Percentiles rank a stretch among this genome's conserved stretches.
Conservation (phyloP, 2,329 filamentous ascomycete species). For the Shiraia sp. region DNA sequence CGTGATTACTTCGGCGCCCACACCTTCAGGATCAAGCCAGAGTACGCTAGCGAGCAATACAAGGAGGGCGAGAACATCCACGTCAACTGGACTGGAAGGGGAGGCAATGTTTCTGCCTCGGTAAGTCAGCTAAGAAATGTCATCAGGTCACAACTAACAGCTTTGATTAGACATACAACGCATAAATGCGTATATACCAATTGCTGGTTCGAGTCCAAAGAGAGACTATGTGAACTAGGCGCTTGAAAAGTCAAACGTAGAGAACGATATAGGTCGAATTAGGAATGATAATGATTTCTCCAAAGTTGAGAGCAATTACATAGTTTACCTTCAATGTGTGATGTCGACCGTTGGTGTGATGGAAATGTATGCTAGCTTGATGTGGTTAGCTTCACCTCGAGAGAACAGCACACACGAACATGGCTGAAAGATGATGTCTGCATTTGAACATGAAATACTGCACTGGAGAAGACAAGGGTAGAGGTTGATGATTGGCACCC, state of each 20-base stretch:
- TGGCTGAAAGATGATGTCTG: neutral
- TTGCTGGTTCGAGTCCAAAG: slow-evolving; percentile 17
- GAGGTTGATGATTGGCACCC: neutral
- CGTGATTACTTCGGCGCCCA: slow-evolving; percentile 93
- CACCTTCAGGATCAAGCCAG: slow-evolving; percentile 59
- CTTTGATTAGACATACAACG: slow-evolving; percentile 75
- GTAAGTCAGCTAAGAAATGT: slow-evolving; percentile 8
- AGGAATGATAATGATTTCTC: slow-evolving; percentile 30
- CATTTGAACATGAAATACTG: too few relatives aligned
- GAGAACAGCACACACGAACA: neutral
- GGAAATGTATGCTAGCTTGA: neutral
- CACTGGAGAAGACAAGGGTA: too few relatives aligned
- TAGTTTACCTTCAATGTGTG: too few relatives aligned
- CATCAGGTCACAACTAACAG: slow-evolving; percentile 2
- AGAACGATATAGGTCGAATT: slow-evolving; percentile 21
- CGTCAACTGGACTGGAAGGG: slow-evolving; percentile 99
- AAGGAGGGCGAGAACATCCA: slow-evolving; percentile 86
- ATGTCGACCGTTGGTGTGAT: neutral
- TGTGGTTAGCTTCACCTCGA: neutral
- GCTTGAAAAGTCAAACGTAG: slow-evolving; percentile 11
- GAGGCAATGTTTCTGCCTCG: slow-evolving; percentile 94
- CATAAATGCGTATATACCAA: slow-evolving; percentile 59
- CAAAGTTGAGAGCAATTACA: too few relatives aligned
- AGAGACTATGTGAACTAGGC: slow-evolving; percentile 9
- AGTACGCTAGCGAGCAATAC: slow-evolving; percentile 70